Percentiles rank a stretch among this genome's conserved stretches.
Evolutionary conservation across 2,329 filamentous ascomycete genomes (phyloP).

Genomic region (Alternaria infectoria): DNA sequence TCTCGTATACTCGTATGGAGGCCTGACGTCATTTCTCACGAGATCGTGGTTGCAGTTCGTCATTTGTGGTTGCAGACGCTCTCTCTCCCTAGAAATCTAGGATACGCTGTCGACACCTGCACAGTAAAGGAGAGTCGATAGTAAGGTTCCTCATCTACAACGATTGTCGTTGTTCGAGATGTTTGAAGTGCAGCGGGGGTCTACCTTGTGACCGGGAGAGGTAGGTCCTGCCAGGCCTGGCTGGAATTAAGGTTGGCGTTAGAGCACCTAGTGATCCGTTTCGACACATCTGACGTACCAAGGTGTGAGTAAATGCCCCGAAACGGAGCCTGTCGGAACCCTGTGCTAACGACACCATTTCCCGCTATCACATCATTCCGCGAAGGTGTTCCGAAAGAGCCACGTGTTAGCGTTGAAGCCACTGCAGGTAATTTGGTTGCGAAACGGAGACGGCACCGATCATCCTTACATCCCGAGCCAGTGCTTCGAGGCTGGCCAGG

Average conservation of each 20-base stretch:
- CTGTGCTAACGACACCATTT: neutral
- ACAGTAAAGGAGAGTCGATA: neutral
- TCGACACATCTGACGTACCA: constrained; percentile 15
- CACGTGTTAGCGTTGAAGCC: neutral
- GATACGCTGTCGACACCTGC: neutral
- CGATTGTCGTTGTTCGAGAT: constrained; percentile 1
- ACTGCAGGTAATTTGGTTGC: neutral
- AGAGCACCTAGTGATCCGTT: constrained; percentile 4
- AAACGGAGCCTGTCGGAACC: neutral
- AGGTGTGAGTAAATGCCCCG: constrained; percentile 5
- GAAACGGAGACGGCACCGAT: neutral
- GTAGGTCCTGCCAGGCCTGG: neutral
- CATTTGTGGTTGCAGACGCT: neutral
- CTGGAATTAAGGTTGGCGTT: constrained; percentile 6
- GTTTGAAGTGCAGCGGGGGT: neutral
- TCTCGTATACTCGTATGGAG: neutral
- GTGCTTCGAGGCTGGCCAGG: neutral
- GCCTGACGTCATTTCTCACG: neutral
- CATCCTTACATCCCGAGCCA: neutral
- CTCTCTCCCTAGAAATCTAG: neutral
- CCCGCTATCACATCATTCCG: neutral
- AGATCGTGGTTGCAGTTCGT: neutral
- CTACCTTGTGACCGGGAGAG: neutral
- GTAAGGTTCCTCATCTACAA: neutral
- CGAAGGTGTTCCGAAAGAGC: neutral